phyloP scores from a whole-genome alignment of 2,329 filamentous ascomycete species.

The Cercospora berteroae region DNA sequence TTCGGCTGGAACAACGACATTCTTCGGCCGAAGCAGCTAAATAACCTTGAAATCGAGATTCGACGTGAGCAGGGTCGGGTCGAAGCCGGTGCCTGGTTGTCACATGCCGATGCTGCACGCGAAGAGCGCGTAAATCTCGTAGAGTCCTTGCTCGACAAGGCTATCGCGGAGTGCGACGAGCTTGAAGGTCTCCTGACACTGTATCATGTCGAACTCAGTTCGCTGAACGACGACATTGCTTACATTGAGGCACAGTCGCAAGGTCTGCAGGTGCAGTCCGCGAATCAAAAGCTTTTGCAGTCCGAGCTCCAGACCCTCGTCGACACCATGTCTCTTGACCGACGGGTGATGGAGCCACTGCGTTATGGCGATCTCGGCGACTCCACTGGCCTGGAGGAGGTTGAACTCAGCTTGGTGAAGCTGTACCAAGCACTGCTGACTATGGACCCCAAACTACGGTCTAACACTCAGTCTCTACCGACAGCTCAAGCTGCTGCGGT shows the following conservation, averaged over 20 bases:
- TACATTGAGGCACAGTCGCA: conserved; percentile 98
- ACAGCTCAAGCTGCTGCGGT: conserved; percentile 54
- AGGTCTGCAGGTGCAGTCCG: conserved; percentile 92
- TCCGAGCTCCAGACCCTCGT: conserved; percentile 86
- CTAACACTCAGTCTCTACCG: conserved; percentile 48
- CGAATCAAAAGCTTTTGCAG: conserved; percentile 91
- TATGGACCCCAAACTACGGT: conserved; percentile 78
- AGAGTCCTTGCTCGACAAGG: conserved; percentile 78
- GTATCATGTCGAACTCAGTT: conserved; percentile 91
- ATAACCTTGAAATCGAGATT: conserved; percentile 77
- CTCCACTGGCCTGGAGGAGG: conserved; percentile 67
- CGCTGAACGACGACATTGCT: conserved; percentile 88
- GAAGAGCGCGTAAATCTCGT: conserved; percentile 87
- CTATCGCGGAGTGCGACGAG: conserved; percentile 94
- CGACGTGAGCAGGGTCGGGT: conserved; percentile 85
- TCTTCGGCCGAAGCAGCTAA: conserved; percentile 71
- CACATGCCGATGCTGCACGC: conserved; percentile 70
- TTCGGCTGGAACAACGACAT: conserved; percentile 84
- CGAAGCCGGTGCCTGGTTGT: conserved; percentile 89
- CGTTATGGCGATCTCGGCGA: conserved; percentile 71
- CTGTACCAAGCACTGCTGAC: conserved; percentile 91
- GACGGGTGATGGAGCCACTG: conserved; percentile 70
- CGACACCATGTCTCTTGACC: conserved; percentile 84
- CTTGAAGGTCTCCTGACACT: conserved; percentile 89
- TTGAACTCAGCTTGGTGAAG: conserved; percentile 73